phyloP scores from a whole-genome alignment of 2,329 filamentous ascomycete genomes.

The Bipolaris victoriae region DNA sequence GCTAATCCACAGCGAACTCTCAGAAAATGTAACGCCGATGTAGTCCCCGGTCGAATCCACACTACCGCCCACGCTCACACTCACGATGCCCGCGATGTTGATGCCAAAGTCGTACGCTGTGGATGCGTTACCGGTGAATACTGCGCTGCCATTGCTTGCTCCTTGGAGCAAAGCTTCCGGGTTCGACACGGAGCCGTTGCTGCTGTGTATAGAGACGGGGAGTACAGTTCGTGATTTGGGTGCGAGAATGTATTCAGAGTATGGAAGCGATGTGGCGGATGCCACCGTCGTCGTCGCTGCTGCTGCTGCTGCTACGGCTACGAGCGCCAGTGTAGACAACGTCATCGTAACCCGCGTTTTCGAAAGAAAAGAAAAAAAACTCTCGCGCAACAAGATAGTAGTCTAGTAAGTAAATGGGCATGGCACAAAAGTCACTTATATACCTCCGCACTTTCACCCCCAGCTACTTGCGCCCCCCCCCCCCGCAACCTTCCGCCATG shows the following conservation, averaged over 20 bases:
- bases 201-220: conserved; percentile 45
- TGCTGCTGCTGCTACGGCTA: background rate
- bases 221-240: conserved; percentile 45
- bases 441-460: no score
- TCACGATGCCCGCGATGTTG: conserved; percentile 53
- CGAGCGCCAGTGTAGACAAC: background rate
- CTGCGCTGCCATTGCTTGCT: conserved; percentile 32
- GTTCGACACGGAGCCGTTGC: conserved; percentile 49
- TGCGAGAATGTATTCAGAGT: conserved; percentile 52
- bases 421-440: no score
- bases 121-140: conserved; percentile 46
- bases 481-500: no score
- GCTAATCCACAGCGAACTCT: conserved; percentile 58
- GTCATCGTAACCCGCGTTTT: background rate
- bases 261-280: conserved; percentile 22
- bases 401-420: no score
- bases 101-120: conserved; percentile 52
- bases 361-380: no score
- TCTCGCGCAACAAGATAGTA: no score
- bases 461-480: no score
- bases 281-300: background rate
- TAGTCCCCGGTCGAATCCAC: conserved; percentile 46
- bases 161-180: conserved; percentile 39
- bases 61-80: conserved; percentile 40
- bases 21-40: conserved; percentile 53